Evolutionary conservation across 768 basidiomycete species (phyloP), one percentile per base, ranked within the genome.

Genomic region (Mycena leptocephala): DNA sequence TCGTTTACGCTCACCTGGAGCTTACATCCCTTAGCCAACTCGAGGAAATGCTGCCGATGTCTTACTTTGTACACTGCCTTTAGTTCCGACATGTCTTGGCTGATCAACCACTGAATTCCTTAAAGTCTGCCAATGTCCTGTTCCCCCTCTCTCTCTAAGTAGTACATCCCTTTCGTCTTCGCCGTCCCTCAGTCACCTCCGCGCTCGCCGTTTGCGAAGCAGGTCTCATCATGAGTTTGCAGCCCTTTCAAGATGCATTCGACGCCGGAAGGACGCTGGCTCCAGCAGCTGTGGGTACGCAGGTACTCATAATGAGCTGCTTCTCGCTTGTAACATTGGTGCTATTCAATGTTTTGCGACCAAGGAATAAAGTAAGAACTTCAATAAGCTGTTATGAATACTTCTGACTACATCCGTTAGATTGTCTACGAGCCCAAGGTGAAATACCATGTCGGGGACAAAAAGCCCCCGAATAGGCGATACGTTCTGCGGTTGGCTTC

Each of bases 361-460:
- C 96, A n/a, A 90, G 90, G 73, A 95, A 96, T 86, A 94, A 93
- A 87, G 93, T 90, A 76, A 59, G 32, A 37, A 28, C 37, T 22
- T 63, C 30, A 48, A 43, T 74, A 32, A 33, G 26, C 30, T 18
- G 35, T 61, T 48, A 5, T 33, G 9, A 6, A 28, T 41, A 66
- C 24, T 39, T 20, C 53, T 82, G 46, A 82, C n/a, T n/a, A n/a
- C n/a, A n/a, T 70, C 10, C 32, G 28, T 43, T 73, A 96, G 96
- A 91, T 96, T 76, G 92, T 97, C 73, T 98, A 98, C 81, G 95
- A 97, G 82, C 97, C 96, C 76, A 98, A 97, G 86, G 92, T 96
- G 85, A 97, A 97, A 84, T 97, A 97, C 82, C 95, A 96, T 81
- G 88, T 91, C 74, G 94, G 93, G 51, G 84, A 92, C 84, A 96